Conservation (phyloP, 257 asterid species). For the Gentiana dahurica region DNA sequence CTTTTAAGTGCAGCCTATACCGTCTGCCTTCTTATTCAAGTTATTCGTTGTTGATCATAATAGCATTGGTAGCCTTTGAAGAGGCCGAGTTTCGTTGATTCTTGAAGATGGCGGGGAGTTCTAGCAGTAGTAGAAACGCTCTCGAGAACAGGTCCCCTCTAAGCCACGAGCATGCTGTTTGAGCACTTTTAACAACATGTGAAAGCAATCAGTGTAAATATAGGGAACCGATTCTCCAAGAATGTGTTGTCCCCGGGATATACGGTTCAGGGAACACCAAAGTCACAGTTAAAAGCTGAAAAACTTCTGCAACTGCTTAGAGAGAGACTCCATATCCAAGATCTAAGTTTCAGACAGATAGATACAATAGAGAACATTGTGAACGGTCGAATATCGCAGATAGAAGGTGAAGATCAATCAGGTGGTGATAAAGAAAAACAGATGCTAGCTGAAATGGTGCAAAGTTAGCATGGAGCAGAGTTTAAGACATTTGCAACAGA, state of each 20-base stretch:
- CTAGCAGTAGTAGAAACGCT: conserved; percentile 66
- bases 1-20: no score
- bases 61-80: conserved; percentile 54
- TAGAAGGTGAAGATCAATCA: conserved; percentile 62
- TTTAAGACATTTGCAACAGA: conserved; percentile 56
- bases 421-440: conserved; percentile 43
- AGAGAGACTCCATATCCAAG: conserved; percentile 67
- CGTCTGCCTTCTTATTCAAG: no score
- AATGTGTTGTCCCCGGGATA: conserved; percentile 94
- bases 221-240: conserved; percentile 75
- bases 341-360: conserved; percentile 59
- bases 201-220: conserved; percentile 61
- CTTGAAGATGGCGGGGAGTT: conserved; percentile 72
- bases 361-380: conserved; percentile 72
- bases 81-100: conserved; percentile 56
- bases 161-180: conserved; percentile 90
- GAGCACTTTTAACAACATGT: conserved; percentile 72
- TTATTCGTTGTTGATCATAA: conserved; percentile 22
- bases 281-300: conserved; percentile 69
- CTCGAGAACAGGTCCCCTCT: conserved; percentile 58
- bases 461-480: conserved; percentile 97
- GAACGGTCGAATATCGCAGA: conserved; percentile 57
- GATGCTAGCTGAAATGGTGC: conserved; percentile 96
- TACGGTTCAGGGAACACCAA: conserved; percentile 76
- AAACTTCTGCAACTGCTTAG: conserved; percentile 56